phyloP scores from a whole-genome alignment of 176 grass and related monocot genomes.

The Alopecurus myosuroides region DNA sequence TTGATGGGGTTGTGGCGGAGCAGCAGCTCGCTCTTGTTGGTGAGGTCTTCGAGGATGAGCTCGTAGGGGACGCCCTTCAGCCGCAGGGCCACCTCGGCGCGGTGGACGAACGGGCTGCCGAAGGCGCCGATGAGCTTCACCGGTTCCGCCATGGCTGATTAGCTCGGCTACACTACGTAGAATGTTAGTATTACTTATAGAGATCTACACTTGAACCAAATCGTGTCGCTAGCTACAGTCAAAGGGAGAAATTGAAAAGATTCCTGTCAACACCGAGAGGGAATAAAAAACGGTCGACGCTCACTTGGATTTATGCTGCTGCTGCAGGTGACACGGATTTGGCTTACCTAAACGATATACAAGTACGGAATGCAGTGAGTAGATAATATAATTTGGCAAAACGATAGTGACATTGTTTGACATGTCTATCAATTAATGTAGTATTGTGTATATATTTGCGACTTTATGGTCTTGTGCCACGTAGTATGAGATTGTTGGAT shows the following conservation, averaged over 20 bases:
- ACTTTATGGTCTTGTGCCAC: too few species aligned
- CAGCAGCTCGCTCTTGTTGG: slow-evolving; percentile 42
- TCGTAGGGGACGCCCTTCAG: not conserved
- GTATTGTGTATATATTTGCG: not conserved
- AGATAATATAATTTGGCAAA: not conserved
- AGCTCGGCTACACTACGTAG: not conserved
- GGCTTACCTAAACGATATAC: not conserved
- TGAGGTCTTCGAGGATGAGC: slow-evolving; percentile 14
- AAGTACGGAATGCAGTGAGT: not conserved
- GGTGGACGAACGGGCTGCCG: not conserved
- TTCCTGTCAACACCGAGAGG: not conserved
- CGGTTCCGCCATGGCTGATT: not conserved
- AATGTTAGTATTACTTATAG: not conserved
- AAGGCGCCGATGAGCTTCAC: not conserved
- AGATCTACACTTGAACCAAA: not conserved
- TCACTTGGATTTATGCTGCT: not conserved
- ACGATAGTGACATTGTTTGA: not conserved
- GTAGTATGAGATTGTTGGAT: too few species aligned
- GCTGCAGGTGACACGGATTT: not conserved
- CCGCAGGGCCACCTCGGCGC: not conserved
- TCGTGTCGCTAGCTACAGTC: not conserved
- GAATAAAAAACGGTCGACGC: not conserved
- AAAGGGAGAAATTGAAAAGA: not conserved
- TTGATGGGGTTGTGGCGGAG: slow-evolving; percentile 27
- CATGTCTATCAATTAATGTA: not conserved